Evolutionary conservation across 2,329 filamentous ascomycete species (phyloP).

Genomic region (Cadophora luteo-olivacea): DNA sequence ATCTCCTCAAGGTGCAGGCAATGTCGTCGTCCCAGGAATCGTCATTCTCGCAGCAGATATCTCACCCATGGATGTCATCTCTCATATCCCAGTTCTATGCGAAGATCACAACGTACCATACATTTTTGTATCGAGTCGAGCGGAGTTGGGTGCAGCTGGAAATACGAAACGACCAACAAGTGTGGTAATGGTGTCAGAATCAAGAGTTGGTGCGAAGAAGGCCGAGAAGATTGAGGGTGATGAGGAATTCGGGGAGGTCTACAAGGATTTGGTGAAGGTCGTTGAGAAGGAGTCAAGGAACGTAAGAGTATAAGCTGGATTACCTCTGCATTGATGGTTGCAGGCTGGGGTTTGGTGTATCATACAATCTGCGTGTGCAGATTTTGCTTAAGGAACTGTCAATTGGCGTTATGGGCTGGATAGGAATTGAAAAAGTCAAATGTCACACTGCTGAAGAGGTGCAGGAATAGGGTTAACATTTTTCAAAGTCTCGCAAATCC

Average conservation of each 20-base stretch:
- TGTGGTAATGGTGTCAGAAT: conserved; percentile 86
- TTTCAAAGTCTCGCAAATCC: neutral
- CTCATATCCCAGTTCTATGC: conserved; percentile 95
- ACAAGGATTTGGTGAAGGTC: conserved; percentile 69
- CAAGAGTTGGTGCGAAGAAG: conserved; percentile 50
- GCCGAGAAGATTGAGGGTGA: conserved; percentile 53
- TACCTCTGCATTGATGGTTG: conserved; percentile 19
- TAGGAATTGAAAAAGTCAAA: conserved; percentile 21
- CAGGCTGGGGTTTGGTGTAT: conserved; percentile 23
- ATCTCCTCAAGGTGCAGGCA: conserved; percentile 73
- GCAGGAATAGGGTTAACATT: neutral
- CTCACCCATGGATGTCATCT: conserved; percentile 98
- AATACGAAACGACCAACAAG: conserved; percentile 96
- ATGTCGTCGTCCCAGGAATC: conserved; percentile 70
- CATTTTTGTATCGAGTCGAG: conserved; percentile 90
- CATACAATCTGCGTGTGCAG: conserved; percentile 16
- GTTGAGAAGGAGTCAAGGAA: conserved; percentile 69
- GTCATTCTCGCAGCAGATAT: conserved; percentile 97
- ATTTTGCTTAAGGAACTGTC: conserved; percentile 15
- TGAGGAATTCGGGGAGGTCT: conserved; percentile 68
- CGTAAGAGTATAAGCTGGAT: conserved; percentile 41
- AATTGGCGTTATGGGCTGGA: conserved; percentile 21
- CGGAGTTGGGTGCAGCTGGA: conserved; percentile 91
- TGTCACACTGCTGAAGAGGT: neutral
- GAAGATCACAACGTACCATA: conserved; percentile 98